Base-by-base conservation (phyloP, 2,329 filamentous ascomycete genomes). In the Pseudogymnoascus sp. region DNA sequence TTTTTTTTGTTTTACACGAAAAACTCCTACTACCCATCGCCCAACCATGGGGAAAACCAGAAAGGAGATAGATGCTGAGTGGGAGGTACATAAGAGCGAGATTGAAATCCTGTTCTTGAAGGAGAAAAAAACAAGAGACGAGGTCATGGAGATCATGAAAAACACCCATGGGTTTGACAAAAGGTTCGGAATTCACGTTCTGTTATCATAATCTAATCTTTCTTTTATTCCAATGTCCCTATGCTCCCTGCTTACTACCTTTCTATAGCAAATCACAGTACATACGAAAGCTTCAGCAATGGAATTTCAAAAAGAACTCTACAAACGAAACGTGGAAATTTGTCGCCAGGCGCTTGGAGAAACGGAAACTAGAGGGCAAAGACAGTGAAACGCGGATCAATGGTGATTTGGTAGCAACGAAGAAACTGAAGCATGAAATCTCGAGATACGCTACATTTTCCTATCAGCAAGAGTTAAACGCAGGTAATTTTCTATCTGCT, bases 311-410 rank as follows among this genome's bases (percentile, higher is more conserved):
- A 39, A 65, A 65, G 37, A 57, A 64, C 22, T 61, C 60, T 6
- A 65, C 62, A 43, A 53, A 15, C 43, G 64, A 63, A 9, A 61
- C 58, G 6, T 65, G 64, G 62, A 62, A 64, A 62, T 58, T 60
- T 30, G 38, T 62, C 7, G 60, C 60, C 38, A 47, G 43, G 38
- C 61, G 64, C 57, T 58, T 65, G 30, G 22, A 62, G 57, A 63
- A 63, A 47, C 59, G 61, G 47, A 63, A 62, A 38, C 58, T 35
- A 2, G 62, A 63, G 38, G 62, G 60, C 38, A 65, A 63, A 37
- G 62, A 65, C 25, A 63, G 63, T 41, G 62, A 63, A 20, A 61
- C 53, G 15, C 62, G 58, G 50, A 50, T 65, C 38, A 58, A 65
- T 11, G 63, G 53, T 12, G 61, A 62, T 38, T 47, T 65, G 30